These are phyloP conservation scores for Ganoderma sinense DNA, from an alignment of 1,284 basidiomycete genomes.

Conservation along the genomic window DNA sequence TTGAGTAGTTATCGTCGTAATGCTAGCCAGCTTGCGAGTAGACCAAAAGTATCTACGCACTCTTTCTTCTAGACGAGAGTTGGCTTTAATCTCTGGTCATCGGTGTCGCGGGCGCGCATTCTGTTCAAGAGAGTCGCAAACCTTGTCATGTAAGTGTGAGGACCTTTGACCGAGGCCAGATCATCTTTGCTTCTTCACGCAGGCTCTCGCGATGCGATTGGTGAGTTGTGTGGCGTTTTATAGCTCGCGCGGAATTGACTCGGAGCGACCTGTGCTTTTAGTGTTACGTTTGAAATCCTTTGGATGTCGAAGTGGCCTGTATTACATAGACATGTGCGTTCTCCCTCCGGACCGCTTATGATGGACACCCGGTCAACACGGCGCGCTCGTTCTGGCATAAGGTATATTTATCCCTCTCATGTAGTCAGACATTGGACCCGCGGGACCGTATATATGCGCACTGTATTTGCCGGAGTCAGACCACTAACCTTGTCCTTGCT, in stretches of 20 bases:
- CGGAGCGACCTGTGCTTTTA: not conserved
- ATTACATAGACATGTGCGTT: not conserved
- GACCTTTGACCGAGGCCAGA: not conserved
- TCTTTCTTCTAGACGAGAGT: conserved; percentile 20
- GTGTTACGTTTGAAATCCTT: not conserved
- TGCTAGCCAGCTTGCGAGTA: conserved; percentile 32
- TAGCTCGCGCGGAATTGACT: not conserved
- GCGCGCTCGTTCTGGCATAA: not conserved
- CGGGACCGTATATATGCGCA: too few species aligned
- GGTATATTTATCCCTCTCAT: not conserved
- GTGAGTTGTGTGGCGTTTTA: not conserved
- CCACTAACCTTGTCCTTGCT: not conserved
- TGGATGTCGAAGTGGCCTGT: not conserved
- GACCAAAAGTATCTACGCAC: conserved; percentile 33
- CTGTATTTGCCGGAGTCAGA: not conserved
- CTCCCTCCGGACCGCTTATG: not conserved
- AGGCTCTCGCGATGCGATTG: not conserved
- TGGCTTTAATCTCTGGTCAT: conserved; percentile 14
- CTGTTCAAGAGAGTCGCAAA: not conserved
- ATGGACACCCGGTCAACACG: not conserved
- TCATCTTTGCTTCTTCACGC: not conserved
- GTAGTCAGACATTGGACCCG: not conserved
- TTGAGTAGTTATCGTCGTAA: conserved; percentile 31
- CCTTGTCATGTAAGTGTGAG: not conserved
- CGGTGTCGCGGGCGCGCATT: not conserved